phyloP scores from a whole-genome alignment of 2,329 filamentous ascomycete genomes.

The Thermothelomyces thermophilus region DNA sequence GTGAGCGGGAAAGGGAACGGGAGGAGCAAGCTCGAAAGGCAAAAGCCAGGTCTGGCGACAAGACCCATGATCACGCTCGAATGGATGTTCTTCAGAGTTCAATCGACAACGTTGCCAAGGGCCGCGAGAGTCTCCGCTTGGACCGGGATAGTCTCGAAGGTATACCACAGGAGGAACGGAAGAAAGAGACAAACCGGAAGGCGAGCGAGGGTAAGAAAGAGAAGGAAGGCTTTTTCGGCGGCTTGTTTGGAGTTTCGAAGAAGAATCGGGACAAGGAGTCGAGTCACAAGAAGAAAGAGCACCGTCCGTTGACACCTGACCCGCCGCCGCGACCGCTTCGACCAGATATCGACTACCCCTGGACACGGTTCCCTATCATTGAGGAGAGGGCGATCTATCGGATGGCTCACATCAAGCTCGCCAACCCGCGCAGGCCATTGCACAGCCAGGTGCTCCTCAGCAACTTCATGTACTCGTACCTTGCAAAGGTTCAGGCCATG shows the following conservation, averaged over 20 bases:
- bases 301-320: constrained; percentile 74
- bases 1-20: constrained; percentile 50
- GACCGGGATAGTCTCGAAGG: constrained; percentile 68
- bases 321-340: constrained; percentile 63
- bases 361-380: constrained; percentile 89
- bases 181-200: constrained; percentile 72
- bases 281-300: constrained; percentile 65
- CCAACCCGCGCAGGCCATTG: constrained; percentile 87
- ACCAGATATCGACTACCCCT: constrained; percentile 90
- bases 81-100: constrained; percentile 83
- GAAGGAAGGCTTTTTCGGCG: constrained; percentile 88
- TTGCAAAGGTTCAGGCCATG: constrained; percentile 98
- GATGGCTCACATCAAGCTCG: constrained; percentile 97
- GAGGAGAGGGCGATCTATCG: constrained; percentile 96
- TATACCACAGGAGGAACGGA: constrained; percentile 73
- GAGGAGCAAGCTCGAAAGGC: constrained; percentile 46
- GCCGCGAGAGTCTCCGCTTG: constrained; percentile 75
- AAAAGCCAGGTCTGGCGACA: constrained; percentile 57
- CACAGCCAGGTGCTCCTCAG: constrained; percentile 93
- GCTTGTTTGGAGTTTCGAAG: constrained; percentile 83
- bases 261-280: constrained; percentile 77
- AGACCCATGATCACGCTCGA: constrained; percentile 68
- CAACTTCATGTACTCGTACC: constrained; percentile 99
- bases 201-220: constrained; percentile 75
- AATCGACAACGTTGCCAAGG: constrained; percentile 63